Percentiles rank a stretch among this genome's conserved stretches.
phyloP scores from a whole-genome alignment of 352 stramenopile genomes.

The Globisporangium solare region DNA sequence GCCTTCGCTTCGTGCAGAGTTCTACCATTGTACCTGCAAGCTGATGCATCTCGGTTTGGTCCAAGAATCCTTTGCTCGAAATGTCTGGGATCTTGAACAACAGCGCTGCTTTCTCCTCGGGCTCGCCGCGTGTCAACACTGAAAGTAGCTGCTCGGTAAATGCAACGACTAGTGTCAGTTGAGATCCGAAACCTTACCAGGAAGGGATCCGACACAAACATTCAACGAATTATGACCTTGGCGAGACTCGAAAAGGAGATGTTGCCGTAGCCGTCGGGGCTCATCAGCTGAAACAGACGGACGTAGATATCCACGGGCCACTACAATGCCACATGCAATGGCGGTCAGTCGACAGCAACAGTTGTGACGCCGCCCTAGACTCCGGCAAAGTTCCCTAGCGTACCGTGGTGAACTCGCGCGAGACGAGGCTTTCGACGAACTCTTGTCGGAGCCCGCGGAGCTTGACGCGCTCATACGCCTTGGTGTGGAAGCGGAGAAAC shows the following conservation, averaged over 20 bases:
- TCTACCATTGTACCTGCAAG: slow-evolving; percentile 34
- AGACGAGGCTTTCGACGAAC: slow-evolving; percentile 48
- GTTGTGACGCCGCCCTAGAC: background rate
- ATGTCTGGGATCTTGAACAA: slow-evolving; percentile 44
- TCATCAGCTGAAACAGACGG: slow-evolving; percentile 41
- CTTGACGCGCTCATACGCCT: slow-evolving; percentile 33
- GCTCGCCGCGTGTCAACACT: slow-evolving; percentile 29
- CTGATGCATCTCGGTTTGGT: slow-evolving; percentile 30
- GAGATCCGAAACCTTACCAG: background rate
- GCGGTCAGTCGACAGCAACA: no score
- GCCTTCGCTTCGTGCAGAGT: no score
- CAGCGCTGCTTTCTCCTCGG: slow-evolving; percentile 47
- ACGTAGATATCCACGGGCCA: slow-evolving; percentile 39
- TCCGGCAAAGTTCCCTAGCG: background rate
- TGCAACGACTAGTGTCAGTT: background rate
- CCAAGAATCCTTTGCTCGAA: slow-evolving; percentile 22
- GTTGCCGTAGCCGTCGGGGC: slow-evolving; percentile 56
- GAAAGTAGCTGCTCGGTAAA: slow-evolving; percentile 30
- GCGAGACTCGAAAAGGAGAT: slow-evolving; percentile 56
- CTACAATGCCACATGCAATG: slow-evolving; percentile 15
- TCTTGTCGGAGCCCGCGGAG: slow-evolving; percentile 46
- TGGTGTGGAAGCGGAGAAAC: slow-evolving; percentile 49
- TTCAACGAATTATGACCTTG: slow-evolving; percentile 33
- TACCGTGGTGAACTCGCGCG: slow-evolving; percentile 45
- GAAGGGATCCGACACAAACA: background rate